A percentile compares a stretch with the other conserved stretches of the same genome.
Conservation (phyloP, 2,329 filamentous ascomycete genomes). For the Blastomyces emzantsi region DNA sequence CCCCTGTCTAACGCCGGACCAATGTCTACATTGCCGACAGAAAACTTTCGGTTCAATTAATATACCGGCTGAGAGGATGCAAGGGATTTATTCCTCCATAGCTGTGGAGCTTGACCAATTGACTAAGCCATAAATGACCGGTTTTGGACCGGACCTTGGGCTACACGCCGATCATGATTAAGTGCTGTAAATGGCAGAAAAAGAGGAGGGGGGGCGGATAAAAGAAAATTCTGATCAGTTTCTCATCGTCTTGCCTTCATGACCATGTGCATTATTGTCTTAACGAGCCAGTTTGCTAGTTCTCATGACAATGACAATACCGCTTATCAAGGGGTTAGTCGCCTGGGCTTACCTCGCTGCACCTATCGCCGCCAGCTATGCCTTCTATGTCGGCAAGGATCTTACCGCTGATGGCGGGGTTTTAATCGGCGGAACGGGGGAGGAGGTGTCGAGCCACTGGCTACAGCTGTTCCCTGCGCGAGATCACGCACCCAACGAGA, state of each 20-base stretch:
- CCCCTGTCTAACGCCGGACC: background rate
- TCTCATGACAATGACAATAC: background rate
- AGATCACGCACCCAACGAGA: slow-evolving; percentile 35
- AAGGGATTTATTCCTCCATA: background rate
- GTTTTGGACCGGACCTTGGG: background rate
- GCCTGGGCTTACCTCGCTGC: slow-evolving; percentile 1
- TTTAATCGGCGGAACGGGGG: slow-evolving; percentile 40
- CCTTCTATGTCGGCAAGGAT: slow-evolving; percentile 41
- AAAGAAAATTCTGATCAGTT: background rate
- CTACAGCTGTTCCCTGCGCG: slow-evolving; percentile 39
- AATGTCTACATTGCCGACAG: background rate
- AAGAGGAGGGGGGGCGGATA: background rate
- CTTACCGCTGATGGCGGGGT: slow-evolving; percentile 38
- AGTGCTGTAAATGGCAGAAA: background rate
- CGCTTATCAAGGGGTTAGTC: background rate
- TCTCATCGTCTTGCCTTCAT: background rate
- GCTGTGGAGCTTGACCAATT: background rate
- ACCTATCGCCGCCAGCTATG: slow-evolving; percentile 33
- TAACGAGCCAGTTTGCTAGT: background rate
- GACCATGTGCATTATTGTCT: background rate
- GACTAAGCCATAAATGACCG: background rate
- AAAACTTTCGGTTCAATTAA: background rate
- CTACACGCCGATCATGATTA: background rate
- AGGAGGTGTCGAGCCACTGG: slow-evolving; percentile 43
- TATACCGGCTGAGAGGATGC: background rate